Conservation (phyloP, 225 moss, liverwort and hornwort genomes). For the Asterella californica region DNA sequence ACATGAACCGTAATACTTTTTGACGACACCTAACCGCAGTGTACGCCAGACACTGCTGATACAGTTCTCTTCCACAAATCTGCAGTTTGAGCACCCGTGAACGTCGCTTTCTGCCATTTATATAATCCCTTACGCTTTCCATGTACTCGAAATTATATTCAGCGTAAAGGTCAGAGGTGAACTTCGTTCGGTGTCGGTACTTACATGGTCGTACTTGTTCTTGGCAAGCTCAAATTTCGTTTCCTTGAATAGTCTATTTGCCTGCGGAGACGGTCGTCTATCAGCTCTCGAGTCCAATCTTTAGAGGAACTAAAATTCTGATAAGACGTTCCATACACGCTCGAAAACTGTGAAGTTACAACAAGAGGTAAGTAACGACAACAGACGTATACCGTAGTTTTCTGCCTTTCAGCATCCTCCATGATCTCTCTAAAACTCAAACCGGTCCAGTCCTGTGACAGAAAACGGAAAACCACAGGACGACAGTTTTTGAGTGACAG, state of each 20-base stretch:
- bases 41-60: too few species aligned
- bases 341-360: background rate
- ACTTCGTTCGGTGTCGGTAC: background rate
- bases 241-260: constrained; percentile 95
- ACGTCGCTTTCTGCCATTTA: background rate
- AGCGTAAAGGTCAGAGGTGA: background rate
- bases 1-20: too few species aligned
- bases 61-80: too few species aligned
- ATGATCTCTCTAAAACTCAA: constrained; percentile 85
- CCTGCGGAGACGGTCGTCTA: constrained; percentile 41
- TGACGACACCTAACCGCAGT: too few species aligned
- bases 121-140: background rate
- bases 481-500: background rate
- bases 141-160: background rate
- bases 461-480: background rate
- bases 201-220: constrained; percentile 92
- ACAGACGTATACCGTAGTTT: constrained; percentile 47
- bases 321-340: background rate
- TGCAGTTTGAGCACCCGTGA: too few species aligned
- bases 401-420: constrained; percentile 80
- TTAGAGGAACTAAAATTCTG: background rate
- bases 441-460: constrained; percentile 91
- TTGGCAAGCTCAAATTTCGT: constrained; percentile 87
- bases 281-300: background rate
- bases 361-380: background rate